These are phyloP conservation scores for Rhodotorula sp. DNA, from an alignment of 1,284 basidiomycete species.

Conservation along the genomic window DNA sequence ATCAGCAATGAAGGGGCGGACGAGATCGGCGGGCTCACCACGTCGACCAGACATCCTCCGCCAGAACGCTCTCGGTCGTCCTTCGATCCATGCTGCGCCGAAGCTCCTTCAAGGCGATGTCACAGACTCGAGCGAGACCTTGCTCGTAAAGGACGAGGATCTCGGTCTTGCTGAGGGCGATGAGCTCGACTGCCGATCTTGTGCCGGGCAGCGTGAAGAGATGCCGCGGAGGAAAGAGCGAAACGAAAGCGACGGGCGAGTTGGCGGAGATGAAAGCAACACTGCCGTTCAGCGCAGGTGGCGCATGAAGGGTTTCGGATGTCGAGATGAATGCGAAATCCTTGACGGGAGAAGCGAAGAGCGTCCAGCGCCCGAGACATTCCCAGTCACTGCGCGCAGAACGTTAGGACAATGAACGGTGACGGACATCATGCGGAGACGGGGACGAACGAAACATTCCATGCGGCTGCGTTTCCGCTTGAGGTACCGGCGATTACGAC, in stretches of 20 bases:
- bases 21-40: slow-evolving; percentile 55
- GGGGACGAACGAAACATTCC: slow-evolving; percentile 58
- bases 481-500: slow-evolving; percentile 67
- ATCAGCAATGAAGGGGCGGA: too few relatives aligned
- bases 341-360: slow-evolving; percentile 65
- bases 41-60: slow-evolving; percentile 67
- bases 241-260: slow-evolving; percentile 32
- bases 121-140: slow-evolving; percentile 79
- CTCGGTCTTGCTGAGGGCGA: slow-evolving; percentile 69
- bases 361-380: slow-evolving; percentile 63
- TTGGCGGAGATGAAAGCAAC: slow-evolving; percentile 32
- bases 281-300: background rate
- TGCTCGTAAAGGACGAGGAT: slow-evolving; percentile 75
- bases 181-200: slow-evolving; percentile 60
- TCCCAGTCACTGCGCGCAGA: slow-evolving; percentile 57
- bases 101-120: slow-evolving; percentile 78
- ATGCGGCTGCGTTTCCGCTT: slow-evolving; percentile 70
- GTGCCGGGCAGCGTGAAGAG: slow-evolving; percentile 72
- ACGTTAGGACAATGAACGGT: background rate
- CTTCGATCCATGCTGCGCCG: slow-evolving; percentile 74
- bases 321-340: slow-evolving; percentile 59
- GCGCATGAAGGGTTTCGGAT: slow-evolving; percentile 1
- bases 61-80: slow-evolving; percentile 71
- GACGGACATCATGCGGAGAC: background rate
- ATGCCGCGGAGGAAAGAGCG: slow-evolving; percentile 16